Percentiles rank a stretch among this genome's conserved stretches.
phyloP scores from a whole-genome alignment of 2,329 filamentous ascomycete species.

The Ramichloridium luteum region DNA sequence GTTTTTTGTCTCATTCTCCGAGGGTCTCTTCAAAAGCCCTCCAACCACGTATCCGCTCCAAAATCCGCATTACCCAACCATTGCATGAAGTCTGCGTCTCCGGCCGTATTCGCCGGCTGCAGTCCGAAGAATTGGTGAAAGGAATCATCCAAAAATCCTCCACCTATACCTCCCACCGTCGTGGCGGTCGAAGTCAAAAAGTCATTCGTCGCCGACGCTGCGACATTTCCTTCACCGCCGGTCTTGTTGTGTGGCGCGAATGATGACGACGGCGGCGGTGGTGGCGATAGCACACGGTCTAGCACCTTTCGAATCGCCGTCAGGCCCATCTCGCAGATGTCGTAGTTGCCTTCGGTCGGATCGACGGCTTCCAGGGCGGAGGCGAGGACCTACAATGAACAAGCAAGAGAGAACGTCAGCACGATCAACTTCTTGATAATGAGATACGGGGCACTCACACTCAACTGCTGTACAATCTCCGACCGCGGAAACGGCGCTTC shows the following conservation, averaged over 20 bases:
- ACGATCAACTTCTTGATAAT: too few species aligned
- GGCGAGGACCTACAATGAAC: too few species aligned
- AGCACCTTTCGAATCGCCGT: conserved; percentile 13
- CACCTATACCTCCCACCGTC: background rate
- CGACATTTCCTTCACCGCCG: too few species aligned
- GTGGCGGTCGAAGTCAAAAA: conserved; percentile 1
- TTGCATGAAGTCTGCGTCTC: conserved; percentile 13
- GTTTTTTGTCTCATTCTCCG: too few species aligned
- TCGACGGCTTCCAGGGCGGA: too few species aligned
- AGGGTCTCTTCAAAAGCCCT: conserved; percentile 5
- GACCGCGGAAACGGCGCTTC: conserved; percentile 10
- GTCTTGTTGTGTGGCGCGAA: too few species aligned
- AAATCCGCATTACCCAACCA: conserved; percentile 13
- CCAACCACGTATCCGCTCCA: conserved; percentile 7
- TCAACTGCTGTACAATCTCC: conserved; percentile 12
- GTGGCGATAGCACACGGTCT: conserved; percentile 9
- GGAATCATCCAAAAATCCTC: conserved; percentile 9
- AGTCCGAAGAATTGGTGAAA: too few species aligned
- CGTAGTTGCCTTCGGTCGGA: conserved; percentile 11
- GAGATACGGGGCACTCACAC: conserved; percentile 10
- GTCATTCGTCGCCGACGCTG: too few species aligned
- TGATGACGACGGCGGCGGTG: background rate
- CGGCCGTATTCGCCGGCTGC: conserved; percentile 9
- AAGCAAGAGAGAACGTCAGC: too few species aligned
- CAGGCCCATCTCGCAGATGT: conserved; percentile 12